Base-by-base conservation (phyloP, 192 early-diverging fungal species). In the Tieghemiomyces parasiticus region DNA sequence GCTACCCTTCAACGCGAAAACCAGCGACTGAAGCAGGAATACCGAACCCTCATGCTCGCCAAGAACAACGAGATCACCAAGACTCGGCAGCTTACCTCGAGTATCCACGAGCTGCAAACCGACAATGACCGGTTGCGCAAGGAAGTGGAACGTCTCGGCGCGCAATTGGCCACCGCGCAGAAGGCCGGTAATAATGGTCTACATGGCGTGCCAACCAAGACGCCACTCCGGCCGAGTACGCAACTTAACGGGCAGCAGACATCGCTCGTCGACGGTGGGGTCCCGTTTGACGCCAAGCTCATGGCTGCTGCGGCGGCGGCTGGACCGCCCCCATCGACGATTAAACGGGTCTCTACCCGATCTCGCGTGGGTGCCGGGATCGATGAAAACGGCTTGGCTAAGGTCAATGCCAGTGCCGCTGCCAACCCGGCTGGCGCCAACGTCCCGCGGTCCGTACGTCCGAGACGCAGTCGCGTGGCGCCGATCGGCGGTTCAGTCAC, bases 11-110 rank as follows among this genome's bases (percentile, higher is more conserved):
- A 45, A 28, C 38, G 32, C 12, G 49, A 62, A 34, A 62, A 45
- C 22, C 42, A 50, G 8, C 38, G 52, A 3, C 30, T 62, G 45
- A 16, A 54, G 52, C 38, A 30, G 32, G 52, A 62, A n/a, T 62
- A 31, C 38, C 38, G 54, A 20, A 59, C 46, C 29, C 13, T 24
- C 9, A 29, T 58, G 34, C 8, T 38, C n/a, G 35, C 55, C 33
- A 34, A 58, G n/a, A 58, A 58, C 14, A 34, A 58, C 34, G 55
- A 38, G 26, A 58, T 38, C 24, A 38, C 55, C 55, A 58, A 58
- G 35, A 31, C 55, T 9, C 55, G 55, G n/a, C 55, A 58, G 55
- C 33, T 58, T 31, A 35, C 55, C 32, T 19, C 31, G 10, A 38
- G 35, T 35, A 28, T 58, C 33, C 16, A 58, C 35, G 33, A 58